Percentiles rank a stretch among this genome's conserved stretches.
Conservation (phyloP, 805 yeast genomes). For the Sugiyamaella chiloensis region DNA sequence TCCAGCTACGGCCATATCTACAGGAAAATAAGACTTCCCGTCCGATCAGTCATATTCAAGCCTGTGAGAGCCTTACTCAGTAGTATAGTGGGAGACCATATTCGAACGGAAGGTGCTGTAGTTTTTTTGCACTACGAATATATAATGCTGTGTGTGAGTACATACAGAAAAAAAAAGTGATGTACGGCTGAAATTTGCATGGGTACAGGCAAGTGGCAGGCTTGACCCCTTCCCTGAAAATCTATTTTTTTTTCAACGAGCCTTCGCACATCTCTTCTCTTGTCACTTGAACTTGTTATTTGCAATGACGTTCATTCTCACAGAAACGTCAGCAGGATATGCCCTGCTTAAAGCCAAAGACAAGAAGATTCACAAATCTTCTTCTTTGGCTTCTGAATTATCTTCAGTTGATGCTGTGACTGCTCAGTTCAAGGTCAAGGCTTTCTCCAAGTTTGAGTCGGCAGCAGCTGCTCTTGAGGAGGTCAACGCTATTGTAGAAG, state of each 20-base stretch:
- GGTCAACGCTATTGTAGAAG: conserved; percentile 87
- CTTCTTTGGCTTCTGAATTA: conserved; percentile 69
- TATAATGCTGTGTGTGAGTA: too few species aligned
- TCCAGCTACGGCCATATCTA: conserved; percentile 55
- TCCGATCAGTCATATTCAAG: conserved; percentile 57
- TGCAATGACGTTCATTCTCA: conserved; percentile 51
- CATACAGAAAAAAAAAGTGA: too few species aligned
- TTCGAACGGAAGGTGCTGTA: conserved; percentile 1
- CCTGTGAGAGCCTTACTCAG: conserved; percentile 57
- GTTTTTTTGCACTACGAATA: too few species aligned
- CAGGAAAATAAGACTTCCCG: conserved; percentile 60
- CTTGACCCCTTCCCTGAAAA: conserved; percentile 5
- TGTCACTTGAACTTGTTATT: not conserved
- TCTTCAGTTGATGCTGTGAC: conserved; percentile 81
- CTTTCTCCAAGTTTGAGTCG: conserved; percentile 89
- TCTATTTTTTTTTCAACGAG: conserved; percentile 16
- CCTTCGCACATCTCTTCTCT: not conserved
- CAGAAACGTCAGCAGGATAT: conserved; percentile 99
- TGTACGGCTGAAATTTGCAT: too few species aligned
- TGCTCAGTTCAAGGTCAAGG: conserved; percentile 84
- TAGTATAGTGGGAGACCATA: conserved; percentile 44
- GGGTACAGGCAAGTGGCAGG: too few species aligned
- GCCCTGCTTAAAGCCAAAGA: conserved; percentile 97
- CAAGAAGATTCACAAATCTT: conserved; percentile 90
- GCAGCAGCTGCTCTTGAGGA: conserved; percentile 97